A percentile compares a stretch with the other conserved stretches of the same genome.
These are phyloP conservation scores for Bolboschoenoplectus hybrid DNA, from an alignment of 202 grass and related monocot species.

Conservation along the genomic window DNA sequence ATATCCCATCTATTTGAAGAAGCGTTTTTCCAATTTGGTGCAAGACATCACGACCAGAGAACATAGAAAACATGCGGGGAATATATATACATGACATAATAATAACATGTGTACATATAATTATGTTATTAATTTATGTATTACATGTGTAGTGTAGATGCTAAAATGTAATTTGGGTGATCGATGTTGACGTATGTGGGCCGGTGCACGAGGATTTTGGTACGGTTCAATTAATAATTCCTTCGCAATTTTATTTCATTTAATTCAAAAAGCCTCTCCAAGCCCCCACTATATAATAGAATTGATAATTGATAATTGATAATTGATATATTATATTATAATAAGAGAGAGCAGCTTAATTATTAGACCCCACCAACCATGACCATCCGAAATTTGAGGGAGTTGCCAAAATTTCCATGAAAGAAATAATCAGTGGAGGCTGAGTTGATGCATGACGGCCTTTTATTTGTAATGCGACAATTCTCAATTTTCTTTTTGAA, in stretches of 20 bases:
- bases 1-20: too few species aligned
- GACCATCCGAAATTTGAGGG: background rate
- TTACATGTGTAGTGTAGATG: background rate
- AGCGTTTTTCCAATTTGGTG: background rate
- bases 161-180: background rate
- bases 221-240: background rate
- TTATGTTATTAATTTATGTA: background rate
- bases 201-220: background rate
- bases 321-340: background rate
- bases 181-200: background rate
- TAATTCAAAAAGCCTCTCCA: constrained; percentile 9
- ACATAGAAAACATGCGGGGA: too few species aligned
- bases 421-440: background rate
- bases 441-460: constrained; percentile 5
- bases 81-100: background rate
- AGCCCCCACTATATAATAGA: background rate
- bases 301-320: background rate
- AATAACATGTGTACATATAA: background rate
- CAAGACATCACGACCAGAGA: too few species aligned
- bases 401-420: background rate
- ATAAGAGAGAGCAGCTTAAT: background rate
- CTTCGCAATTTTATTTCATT: background rate
- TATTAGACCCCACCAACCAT: background rate
- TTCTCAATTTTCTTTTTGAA: background rate
- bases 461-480: background rate